Evolutionary conservation across 148 eudicot species (phyloP).

Genomic region (Persicaria maculosa): DNA sequence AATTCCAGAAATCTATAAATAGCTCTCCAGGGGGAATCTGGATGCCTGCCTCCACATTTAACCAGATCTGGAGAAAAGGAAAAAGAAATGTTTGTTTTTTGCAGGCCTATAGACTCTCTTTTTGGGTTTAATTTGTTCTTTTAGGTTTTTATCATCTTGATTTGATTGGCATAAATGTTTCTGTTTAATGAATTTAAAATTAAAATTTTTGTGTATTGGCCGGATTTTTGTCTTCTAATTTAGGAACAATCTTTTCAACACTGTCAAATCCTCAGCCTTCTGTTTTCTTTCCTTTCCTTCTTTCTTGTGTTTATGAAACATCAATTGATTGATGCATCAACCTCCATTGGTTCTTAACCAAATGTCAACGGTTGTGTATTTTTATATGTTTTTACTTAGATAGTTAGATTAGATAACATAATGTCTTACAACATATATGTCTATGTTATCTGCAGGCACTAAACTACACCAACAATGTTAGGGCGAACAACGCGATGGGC

Average conservation of each 20-base stretch:
- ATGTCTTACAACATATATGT: neutral
- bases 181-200: neutral
- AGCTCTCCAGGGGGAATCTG: neutral
- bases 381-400: neutral
- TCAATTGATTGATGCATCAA: neutral
- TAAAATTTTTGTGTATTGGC: neutral
- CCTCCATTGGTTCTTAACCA: no score
- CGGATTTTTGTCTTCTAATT: conserved; percentile 7
- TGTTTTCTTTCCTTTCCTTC: no score
- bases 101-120: neutral
- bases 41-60: neutral
- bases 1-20: neutral
- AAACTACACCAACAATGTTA: neutral
- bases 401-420: no score
- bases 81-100: neutral
- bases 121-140: neutral
- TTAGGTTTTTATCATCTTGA: conserved; percentile 3
- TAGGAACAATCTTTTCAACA: conserved; percentile 7
- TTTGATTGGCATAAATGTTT: neutral
- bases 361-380: neutral
- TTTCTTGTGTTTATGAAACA: neutral
- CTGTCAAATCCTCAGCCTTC: no score
- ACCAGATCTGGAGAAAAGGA: neutral
- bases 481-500: neutral
- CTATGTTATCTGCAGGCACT: neutral